Evolutionary conservation across 2,329 filamentous ascomycete genomes (phyloP).

Genomic region (Pestalotiopsis sp.): DNA sequence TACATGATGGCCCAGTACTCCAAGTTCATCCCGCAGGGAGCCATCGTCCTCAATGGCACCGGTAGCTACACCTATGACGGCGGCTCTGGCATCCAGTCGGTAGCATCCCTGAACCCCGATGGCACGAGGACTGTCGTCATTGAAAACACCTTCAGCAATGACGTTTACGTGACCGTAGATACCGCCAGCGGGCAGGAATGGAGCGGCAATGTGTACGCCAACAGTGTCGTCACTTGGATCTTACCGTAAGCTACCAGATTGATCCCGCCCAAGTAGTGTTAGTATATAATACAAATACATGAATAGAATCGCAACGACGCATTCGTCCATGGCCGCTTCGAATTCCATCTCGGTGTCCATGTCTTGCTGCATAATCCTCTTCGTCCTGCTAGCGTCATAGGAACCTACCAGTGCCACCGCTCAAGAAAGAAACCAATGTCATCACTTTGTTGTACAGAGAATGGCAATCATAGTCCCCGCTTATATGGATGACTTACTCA

Average conservation of each 20-base stretch:
- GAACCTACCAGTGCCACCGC: background rate
- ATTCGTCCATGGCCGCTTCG: background rate
- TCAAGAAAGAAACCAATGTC: background rate
- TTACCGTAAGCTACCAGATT: constrained; percentile 42
- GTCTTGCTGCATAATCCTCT: background rate
- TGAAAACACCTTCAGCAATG: constrained; percentile 49
- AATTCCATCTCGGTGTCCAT: background rate
- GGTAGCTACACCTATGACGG: constrained; percentile 47
- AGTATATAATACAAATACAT: constrained; percentile 8
- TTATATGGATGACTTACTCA: no score
- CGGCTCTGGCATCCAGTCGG: constrained; percentile 43
- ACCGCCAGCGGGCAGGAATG: constrained; percentile 38
- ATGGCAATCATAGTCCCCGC: no score
- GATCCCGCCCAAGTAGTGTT: background rate
- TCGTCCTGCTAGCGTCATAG: background rate
- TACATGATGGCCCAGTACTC: constrained; percentile 58
- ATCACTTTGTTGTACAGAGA: background rate
- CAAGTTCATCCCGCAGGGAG: constrained; percentile 49
- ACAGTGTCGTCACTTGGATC: constrained; percentile 44
- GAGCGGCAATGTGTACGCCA: constrained; percentile 39
- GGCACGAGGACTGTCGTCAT: constrained; percentile 47
- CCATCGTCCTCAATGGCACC: constrained; percentile 42
- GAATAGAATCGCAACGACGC: background rate
- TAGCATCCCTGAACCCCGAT: constrained; percentile 51
- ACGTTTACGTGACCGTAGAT: constrained; percentile 43